Evolutionary conservation across 352 stramenopile species (phyloP).

Genomic region (Globisporangium spinosum): DNA sequence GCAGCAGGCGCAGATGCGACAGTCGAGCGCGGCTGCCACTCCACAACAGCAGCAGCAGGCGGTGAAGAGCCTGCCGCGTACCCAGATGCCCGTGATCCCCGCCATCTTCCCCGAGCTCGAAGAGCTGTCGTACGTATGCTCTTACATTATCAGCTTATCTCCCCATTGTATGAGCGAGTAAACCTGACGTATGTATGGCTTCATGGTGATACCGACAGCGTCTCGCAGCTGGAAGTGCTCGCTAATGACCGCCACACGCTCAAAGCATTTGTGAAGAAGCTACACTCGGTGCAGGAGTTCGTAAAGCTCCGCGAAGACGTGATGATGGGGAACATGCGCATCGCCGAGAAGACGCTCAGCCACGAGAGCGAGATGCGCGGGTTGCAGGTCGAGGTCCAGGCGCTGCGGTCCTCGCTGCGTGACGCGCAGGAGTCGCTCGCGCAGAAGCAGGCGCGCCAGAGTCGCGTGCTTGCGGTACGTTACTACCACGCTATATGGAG

Average conservation of each 20-base stretch:
- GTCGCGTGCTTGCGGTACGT: conserved; percentile 63
- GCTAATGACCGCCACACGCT: conserved; percentile 53
- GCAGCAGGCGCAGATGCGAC: conserved; percentile 20
- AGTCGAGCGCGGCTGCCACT: background rate
- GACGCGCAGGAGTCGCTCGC: conserved; percentile 51
- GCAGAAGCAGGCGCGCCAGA: conserved; percentile 68
- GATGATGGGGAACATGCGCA: conserved; percentile 73
- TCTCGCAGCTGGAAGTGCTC: conserved; percentile 60
- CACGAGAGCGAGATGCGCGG: conserved; percentile 50
- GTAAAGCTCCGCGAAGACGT: conserved; percentile 68
- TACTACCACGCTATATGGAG: background rate
- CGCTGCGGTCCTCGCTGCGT: conserved; percentile 44
- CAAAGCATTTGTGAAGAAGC: conserved; percentile 58
- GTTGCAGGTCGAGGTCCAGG: conserved; percentile 49
- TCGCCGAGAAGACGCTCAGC: conserved; percentile 61
- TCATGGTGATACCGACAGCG: conserved; percentile 9
- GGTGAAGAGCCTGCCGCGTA: conserved; percentile 47
- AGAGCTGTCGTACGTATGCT: conserved; percentile 56
- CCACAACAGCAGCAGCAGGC: conserved; percentile 28
- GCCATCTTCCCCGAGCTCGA: conserved; percentile 71
- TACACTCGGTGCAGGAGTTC: conserved; percentile 66
- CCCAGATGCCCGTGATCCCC: conserved; percentile 73
- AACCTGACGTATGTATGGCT: background rate
- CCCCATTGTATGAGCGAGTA: background rate
- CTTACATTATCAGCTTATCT: background rate